Base-by-base conservation (phyloP, 2,329 filamentous ascomycete genomes). In the Monosporascus sp. region DNA sequence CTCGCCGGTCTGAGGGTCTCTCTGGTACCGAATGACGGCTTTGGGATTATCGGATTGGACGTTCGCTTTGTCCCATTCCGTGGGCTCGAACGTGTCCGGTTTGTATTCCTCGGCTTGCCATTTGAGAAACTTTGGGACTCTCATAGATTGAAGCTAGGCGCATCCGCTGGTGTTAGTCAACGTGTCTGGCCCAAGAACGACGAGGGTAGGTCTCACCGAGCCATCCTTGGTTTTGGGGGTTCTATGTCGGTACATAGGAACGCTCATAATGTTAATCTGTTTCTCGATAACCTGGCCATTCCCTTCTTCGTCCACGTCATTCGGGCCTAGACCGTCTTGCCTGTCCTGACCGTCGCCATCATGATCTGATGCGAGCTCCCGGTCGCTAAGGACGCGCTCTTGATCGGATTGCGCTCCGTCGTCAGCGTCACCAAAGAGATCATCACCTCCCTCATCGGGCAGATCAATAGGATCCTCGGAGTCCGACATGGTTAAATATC, bases 211-310 rank as follows among this genome's bases (percentile, higher is more conserved):
- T 67, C 79, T 62, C 73, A 91, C 87, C 68, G 83, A 81, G 64
- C 85, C 85, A 65, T 91, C 86, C 58, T 80, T 84, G 38, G 87
- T 80, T 64, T 87, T 86, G 15, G 89, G 89, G 15, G 86, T 74
- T 49, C 82, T 78, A 67, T 92, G 89, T 46, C 88, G 80, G 63
- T 81, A 85, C 47, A 91, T 73, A 47, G 82, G 80, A 47, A 86
- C 75, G 50, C 85, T 83, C 72, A 84, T 79, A 51, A 88, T 78
- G 50, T 82, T 74, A 35, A 35, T 35, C 31, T 35, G 31, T 59
- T 79, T 80, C 59, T 82, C 74, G 56, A 76, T 74, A 20, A 76
- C 78, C 61, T 73, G 74, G 52, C 76, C 72, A 51, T 72, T 70
- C 48, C 70, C 71, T 6, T 78, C 73, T 45, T 77, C 74, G n/a